Conservation (phyloP, 306 rosid genomes). For the Ceratonia siliqua region DNA sequence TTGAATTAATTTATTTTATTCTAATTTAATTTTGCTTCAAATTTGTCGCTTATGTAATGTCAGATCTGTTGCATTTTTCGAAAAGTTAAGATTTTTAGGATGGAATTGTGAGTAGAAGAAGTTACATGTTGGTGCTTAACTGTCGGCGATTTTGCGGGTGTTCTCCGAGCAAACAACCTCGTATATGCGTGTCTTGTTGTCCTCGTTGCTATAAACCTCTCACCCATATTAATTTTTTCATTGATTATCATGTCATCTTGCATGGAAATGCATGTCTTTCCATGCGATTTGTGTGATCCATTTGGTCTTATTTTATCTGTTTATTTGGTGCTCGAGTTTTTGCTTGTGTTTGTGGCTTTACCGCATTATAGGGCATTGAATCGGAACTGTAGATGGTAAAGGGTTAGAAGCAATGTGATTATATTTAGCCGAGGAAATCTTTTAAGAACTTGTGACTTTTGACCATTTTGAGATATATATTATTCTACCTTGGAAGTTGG, state of each 20-base stretch:
- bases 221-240: neutral
- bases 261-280: neutral
- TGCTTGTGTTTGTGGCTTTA: neutral
- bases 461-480: neutral
- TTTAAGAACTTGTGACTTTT: neutral
- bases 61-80: conserved; percentile 44
- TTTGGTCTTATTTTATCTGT: too few species aligned
- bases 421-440: neutral
- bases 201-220: neutral
- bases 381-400: neutral
- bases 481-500: neutral
- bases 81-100: neutral
- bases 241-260: conserved; percentile 6
- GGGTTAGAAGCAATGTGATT: neutral
- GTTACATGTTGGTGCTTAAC: conserved; percentile 19
- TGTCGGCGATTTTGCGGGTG: neutral
- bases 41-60: conserved; percentile 20
- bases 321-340: neutral
- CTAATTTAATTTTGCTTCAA: neutral
- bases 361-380: neutral
- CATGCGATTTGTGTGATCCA: neutral
- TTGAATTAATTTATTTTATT: too few species aligned
- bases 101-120: conserved; percentile 6
- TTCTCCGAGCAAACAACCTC: conserved; percentile 22
- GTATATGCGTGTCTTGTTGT: neutral